Evolutionary conservation across 2,329 filamentous ascomycete genomes (phyloP).

Genomic region (Exophiala oligosperma): DNA sequence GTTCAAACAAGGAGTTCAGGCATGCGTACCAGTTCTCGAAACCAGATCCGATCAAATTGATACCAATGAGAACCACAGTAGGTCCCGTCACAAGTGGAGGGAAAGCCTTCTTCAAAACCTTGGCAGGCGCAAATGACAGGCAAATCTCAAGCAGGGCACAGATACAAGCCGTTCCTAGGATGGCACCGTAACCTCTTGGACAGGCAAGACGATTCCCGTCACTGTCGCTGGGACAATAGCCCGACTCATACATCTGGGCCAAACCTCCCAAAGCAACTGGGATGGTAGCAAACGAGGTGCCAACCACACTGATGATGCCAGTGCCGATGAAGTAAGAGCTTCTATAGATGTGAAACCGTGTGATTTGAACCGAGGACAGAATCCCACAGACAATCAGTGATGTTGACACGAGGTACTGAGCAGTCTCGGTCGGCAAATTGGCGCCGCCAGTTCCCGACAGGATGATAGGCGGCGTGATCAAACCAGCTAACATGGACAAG

Average conservation of each 20-base stretch:
- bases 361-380: slow-evolving; percentile 65
- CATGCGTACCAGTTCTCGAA: slow-evolving; percentile 57
- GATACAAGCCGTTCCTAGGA: slow-evolving; percentile 57
- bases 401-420: slow-evolving; percentile 68
- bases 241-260: slow-evolving; percentile 62
- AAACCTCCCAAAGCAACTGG: slow-evolving; percentile 64
- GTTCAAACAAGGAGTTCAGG: too few species aligned
- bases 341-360: slow-evolving; percentile 61
- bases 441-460: slow-evolving; percentile 58
- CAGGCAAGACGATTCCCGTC: slow-evolving; percentile 61
- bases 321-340: slow-evolving; percentile 66
- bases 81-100: slow-evolving; percentile 68
- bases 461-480: slow-evolving; percentile 65
- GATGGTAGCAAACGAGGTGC: slow-evolving; percentile 68
- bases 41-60: slow-evolving; percentile 61
- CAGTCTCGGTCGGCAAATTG: slow-evolving; percentile 54
- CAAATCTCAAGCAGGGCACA: slow-evolving; percentile 58
- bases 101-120: slow-evolving; percentile 61
- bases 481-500: slow-evolving; percentile 63
- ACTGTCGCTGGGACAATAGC: slow-evolving; percentile 59
- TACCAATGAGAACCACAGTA: slow-evolving; percentile 66
- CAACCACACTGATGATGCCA: slow-evolving; percentile 66
- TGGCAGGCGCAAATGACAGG: slow-evolving; percentile 64
- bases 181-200: slow-evolving; percentile 65
- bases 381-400: slow-evolving; percentile 67